Conservation (phyloP, 2,329 filamentous ascomycete genomes). For the Verticillium nonalfalfae region DNA sequence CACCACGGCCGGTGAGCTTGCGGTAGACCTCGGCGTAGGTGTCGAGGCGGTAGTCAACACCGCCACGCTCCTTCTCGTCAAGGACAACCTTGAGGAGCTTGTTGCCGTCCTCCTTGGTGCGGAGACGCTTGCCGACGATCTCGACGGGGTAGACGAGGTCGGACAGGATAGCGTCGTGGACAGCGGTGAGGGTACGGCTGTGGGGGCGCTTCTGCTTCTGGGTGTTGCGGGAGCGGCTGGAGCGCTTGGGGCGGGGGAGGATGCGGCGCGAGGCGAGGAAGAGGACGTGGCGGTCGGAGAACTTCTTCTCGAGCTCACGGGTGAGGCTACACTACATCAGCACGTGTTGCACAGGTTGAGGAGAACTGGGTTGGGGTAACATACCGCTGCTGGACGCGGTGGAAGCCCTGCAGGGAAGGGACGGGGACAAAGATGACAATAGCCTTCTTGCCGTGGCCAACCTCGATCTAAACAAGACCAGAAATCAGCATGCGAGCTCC, state of each 20-base stretch:
- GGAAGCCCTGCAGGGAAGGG: conserved; percentile 96
- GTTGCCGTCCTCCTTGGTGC: conserved; percentile 97
- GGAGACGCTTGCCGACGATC: conserved; percentile 98
- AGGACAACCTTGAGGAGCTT: conserved; percentile 99
- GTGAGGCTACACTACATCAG: conserved; percentile 63
- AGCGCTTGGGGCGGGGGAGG: conserved; percentile 96
- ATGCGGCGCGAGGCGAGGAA: conserved; percentile 99
- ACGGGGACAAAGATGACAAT: conserved; percentile 99
- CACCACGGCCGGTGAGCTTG: conserved; percentile 90
- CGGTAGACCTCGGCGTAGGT: conserved; percentile 99
- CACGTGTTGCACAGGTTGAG: background rate
- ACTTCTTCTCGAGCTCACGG: conserved; percentile 99
- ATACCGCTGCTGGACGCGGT: conserved; percentile 99
- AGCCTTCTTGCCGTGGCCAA: conserved; percentile 99
- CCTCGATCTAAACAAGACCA: conserved; percentile 83
- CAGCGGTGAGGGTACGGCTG: conserved; percentile 94
- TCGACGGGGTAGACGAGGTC: conserved; percentile 99
- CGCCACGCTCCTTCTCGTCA: conserved; percentile 99
- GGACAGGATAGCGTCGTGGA: conserved; percentile 96
- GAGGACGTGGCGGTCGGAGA: conserved; percentile 99
- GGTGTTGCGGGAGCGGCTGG: conserved; percentile 89
- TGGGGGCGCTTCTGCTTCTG: conserved; percentile 99
- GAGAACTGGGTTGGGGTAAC: conserved; percentile 22
- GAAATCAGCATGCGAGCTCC: conserved; percentile 71
- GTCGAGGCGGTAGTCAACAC: conserved; percentile 98